These are phyloP conservation scores for Paramecium sexaurelia DNA, from an alignment of 73 alveolate genomes.

Conservation along the genomic window DNA sequence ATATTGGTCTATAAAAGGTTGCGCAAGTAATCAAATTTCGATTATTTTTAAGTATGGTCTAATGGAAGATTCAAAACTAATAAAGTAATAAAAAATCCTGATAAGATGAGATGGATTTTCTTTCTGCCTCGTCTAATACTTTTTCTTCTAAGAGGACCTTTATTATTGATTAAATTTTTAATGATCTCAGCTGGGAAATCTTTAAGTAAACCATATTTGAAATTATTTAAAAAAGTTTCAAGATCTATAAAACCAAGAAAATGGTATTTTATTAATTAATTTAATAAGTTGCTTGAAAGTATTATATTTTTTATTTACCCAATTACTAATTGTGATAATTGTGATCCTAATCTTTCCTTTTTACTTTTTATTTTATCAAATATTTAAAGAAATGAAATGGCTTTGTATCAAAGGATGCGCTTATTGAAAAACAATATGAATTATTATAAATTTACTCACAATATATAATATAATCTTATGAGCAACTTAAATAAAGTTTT, in stretches of 20 bases:
- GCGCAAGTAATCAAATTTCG: neutral
- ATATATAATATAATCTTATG: too few species aligned
- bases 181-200: neutral
- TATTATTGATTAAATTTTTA: neutral
- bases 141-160: neutral
- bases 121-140: slow-evolving; percentile 1
- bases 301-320: neutral
- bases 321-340: neutral
- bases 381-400: neutral
- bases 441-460: too few species aligned
- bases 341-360: neutral
- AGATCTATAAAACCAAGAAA: neutral
- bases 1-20: slow-evolving; percentile 27
- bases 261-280: neutral
- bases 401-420: neutral
- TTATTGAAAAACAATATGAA: neutral
- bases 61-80: neutral
- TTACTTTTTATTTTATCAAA: neutral
- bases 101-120: neutral
- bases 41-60: neutral
- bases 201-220: neutral
- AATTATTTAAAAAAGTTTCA: neutral
- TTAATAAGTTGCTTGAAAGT: neutral
- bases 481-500: too few species aligned
- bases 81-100: neutral